A percentile compares a stretch with the other conserved stretches of the same genome.
Evolutionary conservation across 2,329 filamentous ascomycete species (phyloP).

Genomic region (Pestalotiopsis sp.): DNA sequence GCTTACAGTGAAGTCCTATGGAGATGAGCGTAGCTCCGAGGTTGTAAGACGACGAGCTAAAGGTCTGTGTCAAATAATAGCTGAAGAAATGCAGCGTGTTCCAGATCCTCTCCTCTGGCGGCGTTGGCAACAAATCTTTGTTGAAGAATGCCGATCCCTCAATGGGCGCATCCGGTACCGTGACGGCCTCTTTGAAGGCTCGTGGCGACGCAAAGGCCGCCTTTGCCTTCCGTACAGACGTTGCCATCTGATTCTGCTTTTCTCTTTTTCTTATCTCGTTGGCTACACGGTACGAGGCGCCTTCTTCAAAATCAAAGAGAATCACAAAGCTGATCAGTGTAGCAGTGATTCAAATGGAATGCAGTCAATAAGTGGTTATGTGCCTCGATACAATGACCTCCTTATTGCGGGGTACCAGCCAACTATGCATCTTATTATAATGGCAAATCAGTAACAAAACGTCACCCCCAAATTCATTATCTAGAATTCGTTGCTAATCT

Average conservation of each 20-base stretch:
- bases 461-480: not conserved
- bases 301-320: not conserved
- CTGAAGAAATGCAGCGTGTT: slow-evolving; percentile 31
- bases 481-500: not conserved
- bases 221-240: slow-evolving; percentile 5
- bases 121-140: slow-evolving; percentile 27
- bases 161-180: slow-evolving; percentile 14
- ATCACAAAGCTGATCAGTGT: not conserved
- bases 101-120: slow-evolving; percentile 22
- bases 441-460: not conserved
- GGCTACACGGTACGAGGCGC: not conserved
- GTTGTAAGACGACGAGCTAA: slow-evolving; percentile 36
- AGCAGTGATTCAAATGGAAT: not conserved
- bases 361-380: not conserved
- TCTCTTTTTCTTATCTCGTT: not conserved
- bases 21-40: slow-evolving; percentile 31
- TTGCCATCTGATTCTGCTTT: not conserved
- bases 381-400: not conserved
- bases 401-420: not conserved
- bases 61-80: slow-evolving; percentile 35
- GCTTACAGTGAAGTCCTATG: slow-evolving; percentile 28
- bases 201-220: slow-evolving; percentile 18
- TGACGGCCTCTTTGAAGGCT: slow-evolving; percentile 18
- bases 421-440: not conserved
- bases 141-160: slow-evolving; percentile 24